Evolutionary conservation across 257 asterid genomes (phyloP).

Genomic region (Solanum pimpinellifolium): DNA sequence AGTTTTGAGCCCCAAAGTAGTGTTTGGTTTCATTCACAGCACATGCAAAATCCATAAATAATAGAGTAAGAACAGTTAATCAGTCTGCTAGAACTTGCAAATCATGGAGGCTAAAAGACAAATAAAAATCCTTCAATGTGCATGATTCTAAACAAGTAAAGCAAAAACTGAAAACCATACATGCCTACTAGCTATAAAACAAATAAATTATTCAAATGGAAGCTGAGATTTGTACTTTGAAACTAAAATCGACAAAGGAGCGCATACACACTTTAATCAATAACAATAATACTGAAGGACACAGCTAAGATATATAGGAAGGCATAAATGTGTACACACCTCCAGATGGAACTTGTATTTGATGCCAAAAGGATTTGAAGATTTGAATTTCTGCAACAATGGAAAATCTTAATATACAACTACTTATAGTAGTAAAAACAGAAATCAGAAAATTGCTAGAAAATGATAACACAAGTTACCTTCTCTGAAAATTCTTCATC

Average conservation of each 20-base stretch:
- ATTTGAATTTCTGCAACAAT: slow-evolving; percentile 64
- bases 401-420: background rate
- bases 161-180: background rate
- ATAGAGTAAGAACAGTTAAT: background rate
- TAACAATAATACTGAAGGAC: background rate
- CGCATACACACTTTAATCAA: background rate
- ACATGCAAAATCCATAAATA: background rate
- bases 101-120: background rate
- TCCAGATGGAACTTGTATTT: slow-evolving; percentile 88
- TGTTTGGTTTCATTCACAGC: background rate
- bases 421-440: background rate
- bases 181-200: background rate
- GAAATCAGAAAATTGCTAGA: background rate
- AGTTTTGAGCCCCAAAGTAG: background rate
- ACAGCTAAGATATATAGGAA: background rate
- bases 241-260: background rate
- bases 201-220: background rate
- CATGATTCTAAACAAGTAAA: background rate
- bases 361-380: slow-evolving; percentile 89
- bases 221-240: background rate
- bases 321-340: slow-evolving; percentile 25
- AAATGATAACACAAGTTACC: slow-evolving; percentile 26
- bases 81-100: background rate
- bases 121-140: background rate
- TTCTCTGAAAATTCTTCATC: slow-evolving; percentile 65